Conservation (phyloP, 768 basidiomycete genomes). For the Candolleomyces efflorescens region DNA sequence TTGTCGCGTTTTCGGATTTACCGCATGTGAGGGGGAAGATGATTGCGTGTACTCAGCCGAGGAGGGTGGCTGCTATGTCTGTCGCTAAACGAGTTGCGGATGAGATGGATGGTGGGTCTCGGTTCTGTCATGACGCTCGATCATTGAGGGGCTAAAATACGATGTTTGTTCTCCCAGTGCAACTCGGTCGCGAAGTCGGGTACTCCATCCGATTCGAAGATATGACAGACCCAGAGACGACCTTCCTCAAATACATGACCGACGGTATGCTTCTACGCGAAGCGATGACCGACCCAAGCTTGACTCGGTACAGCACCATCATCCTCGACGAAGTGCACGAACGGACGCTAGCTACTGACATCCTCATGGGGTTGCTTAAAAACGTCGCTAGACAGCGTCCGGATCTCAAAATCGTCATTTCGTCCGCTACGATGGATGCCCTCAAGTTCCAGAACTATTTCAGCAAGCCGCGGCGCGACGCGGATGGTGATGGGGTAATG, state of each 20-base stretch:
- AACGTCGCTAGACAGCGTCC: slow-evolving; percentile 68
- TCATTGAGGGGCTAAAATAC: no score
- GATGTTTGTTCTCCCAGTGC: slow-evolving; percentile 46
- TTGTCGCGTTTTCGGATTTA: slow-evolving; percentile 89
- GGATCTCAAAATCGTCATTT: slow-evolving; percentile 96
- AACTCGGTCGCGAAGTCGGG: slow-evolving; percentile 91
- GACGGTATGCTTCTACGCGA: slow-evolving; percentile 98
- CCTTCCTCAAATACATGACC: slow-evolving; percentile 99
- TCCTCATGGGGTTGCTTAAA: slow-evolving; percentile 97
- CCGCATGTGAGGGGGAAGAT: slow-evolving; percentile 88
- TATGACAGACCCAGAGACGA: slow-evolving; percentile 84
- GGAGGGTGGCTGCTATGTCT: slow-evolving; percentile 96
- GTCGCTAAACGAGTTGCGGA: slow-evolving; percentile 98
- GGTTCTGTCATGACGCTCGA: neutral
- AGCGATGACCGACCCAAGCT: slow-evolving; percentile 94
- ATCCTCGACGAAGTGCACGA: slow-evolving; percentile 99
- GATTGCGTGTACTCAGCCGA: slow-evolving; percentile 95
- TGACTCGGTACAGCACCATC: slow-evolving; percentile 94
- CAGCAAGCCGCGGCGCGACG: no score
- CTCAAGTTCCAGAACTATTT: slow-evolving; percentile 98
- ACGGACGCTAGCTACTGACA: slow-evolving; percentile 95
- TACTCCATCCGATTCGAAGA: slow-evolving; percentile 99
- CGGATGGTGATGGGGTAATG: no score
- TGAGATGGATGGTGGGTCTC: slow-evolving; percentile 94
- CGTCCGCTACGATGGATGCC: slow-evolving; percentile 98